Base-by-base conservation (phyloP, 345 rosid species). In the Sonneratia caseolaris region DNA sequence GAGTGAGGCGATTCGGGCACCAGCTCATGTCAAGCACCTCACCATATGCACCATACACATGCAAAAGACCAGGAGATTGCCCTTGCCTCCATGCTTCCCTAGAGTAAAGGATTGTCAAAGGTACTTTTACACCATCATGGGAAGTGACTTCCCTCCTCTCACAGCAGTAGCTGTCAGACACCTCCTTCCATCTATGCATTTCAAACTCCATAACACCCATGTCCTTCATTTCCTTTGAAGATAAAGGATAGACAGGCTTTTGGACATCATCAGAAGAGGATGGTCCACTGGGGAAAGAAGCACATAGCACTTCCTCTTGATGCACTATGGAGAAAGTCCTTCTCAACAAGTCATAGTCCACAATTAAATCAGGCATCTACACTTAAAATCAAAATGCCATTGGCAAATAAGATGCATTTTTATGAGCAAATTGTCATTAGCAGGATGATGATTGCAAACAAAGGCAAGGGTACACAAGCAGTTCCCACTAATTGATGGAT, bases 31-130 rank as follows among this genome's bases (percentile, higher is more conserved):
- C 96, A 43, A 93, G 73, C 74, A 82, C 83, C 81, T 93, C 98
- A 48, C 98, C 94, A 77, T 93, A 91, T 8, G 98, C 90, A 78
- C 98, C 98, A 78, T 93, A 91, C 16, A 88, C 94, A 67, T 84
- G 86, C 76, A 93, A 73, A 19, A 91, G 81, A 68, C 93, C 97
- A 16, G 96, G 93, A 56, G 90, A 85, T 49, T 74, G 81, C 35
- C 73, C 80, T 76, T 77, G 84, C 76, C 77, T 73, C 93, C 94
- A 91, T 45, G 83, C 82, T 76, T 83, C 82, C 59, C 40, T 83
- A 43, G 96, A 91, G 79, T 86, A 91, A 80, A 93, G 69, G 74
- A 91, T 83, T 11, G 98, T 93, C 72, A 93, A 78, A 55, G 97
- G 93, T 75, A 93, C 81, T 72, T 64, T 76, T 42, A 91, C 85